Evolutionary conservation across 495 filamentous ascomycete genomes (phyloP).

Genomic region (Monascus purpureus): DNA sequence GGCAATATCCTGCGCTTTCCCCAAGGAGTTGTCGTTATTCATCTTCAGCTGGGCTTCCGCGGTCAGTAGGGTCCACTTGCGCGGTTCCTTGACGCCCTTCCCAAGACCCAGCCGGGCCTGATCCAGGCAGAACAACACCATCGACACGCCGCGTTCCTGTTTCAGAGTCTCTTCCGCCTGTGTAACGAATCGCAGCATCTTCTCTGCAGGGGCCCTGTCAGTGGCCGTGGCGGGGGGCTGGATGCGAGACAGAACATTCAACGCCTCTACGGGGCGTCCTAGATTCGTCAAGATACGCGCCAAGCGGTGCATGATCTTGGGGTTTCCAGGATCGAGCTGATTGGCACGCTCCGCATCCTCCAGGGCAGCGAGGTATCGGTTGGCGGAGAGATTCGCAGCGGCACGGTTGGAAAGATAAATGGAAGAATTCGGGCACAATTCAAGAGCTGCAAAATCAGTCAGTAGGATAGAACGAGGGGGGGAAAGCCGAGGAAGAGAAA

Average conservation of each 20-base stretch:
- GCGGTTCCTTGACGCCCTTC: slow-evolving; percentile 54
- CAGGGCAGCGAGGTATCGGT: slow-evolving; percentile 61
- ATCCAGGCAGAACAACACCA: slow-evolving; percentile 85
- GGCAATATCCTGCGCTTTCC: slow-evolving; percentile 84
- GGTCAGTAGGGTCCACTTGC: slow-evolving; percentile 85
- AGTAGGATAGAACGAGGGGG: slow-evolving; percentile 2
- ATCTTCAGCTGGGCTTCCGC: slow-evolving; percentile 93
- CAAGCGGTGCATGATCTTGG: slow-evolving; percentile 77
- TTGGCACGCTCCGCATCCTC: slow-evolving; percentile 72
- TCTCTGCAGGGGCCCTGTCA: slow-evolving; percentile 63
- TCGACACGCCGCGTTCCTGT: slow-evolving; percentile 62
- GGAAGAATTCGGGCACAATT: slow-evolving; percentile 49
- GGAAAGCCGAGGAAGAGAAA: too few species aligned
- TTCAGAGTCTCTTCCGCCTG: slow-evolving; percentile 66
- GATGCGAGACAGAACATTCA: slow-evolving; percentile 54
- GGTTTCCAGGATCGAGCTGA: slow-evolving; percentile 65
- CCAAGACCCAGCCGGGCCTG: slow-evolving; percentile 74
- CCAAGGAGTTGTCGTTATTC: slow-evolving; percentile 74
- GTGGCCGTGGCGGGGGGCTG: slow-evolving; percentile 63
- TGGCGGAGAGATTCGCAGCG: slow-evolving; percentile 78
- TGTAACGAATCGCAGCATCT: slow-evolving; percentile 69
- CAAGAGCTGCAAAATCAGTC: slow-evolving; percentile 48
- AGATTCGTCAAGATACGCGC: slow-evolving; percentile 79
- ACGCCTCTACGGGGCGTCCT: slow-evolving; percentile 71
- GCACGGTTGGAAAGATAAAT: slow-evolving; percentile 94